These are phyloP conservation scores for Fusarium odoratissimum DNA, from an alignment of 2,329 filamentous ascomycete species.

Conservation along the genomic window DNA sequence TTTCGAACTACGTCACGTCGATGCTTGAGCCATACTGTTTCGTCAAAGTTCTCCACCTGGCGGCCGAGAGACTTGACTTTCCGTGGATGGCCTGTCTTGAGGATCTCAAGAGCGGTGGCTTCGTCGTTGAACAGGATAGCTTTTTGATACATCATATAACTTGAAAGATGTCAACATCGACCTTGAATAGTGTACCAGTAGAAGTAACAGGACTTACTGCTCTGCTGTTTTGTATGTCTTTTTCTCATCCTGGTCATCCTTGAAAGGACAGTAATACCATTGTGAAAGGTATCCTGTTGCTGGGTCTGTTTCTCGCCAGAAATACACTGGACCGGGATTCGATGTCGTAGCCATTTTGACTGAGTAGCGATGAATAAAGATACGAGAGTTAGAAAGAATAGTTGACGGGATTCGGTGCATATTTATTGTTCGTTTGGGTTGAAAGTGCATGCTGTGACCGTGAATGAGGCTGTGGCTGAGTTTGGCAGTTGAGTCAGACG, in stretches of 20 bases:
- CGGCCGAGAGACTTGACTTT: conserved; percentile 67
- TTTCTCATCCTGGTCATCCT: conserved; percentile 49
- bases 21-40: conserved; percentile 62
- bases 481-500: conserved; percentile 41
- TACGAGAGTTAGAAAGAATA: background rate
- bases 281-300: conserved; percentile 69
- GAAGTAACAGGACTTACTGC: conserved; percentile 53
- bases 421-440: background rate
- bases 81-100: conserved; percentile 58
- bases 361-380: background rate
- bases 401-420: background rate
- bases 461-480: conserved; percentile 27
- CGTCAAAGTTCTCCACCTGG: conserved; percentile 63
- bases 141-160: conserved; percentile 68
- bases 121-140: conserved; percentile 61
- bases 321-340: conserved; percentile 52
- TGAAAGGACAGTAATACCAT: conserved; percentile 68
- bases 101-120: conserved; percentile 59
- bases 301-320: conserved; percentile 60
- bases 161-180: conserved; percentile 30
- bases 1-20: conserved; percentile 66
- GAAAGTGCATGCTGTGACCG: background rate
- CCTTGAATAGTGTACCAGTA: background rate
- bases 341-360: conserved; percentile 17
- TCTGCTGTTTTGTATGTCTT: conserved; percentile 63